A percentile compares a stretch with the other conserved stretches of the same genome.
Evolutionary conservation across 1,284 basidiomycete genomes (phyloP).

Genomic region (Ceratobasidium sp.): DNA sequence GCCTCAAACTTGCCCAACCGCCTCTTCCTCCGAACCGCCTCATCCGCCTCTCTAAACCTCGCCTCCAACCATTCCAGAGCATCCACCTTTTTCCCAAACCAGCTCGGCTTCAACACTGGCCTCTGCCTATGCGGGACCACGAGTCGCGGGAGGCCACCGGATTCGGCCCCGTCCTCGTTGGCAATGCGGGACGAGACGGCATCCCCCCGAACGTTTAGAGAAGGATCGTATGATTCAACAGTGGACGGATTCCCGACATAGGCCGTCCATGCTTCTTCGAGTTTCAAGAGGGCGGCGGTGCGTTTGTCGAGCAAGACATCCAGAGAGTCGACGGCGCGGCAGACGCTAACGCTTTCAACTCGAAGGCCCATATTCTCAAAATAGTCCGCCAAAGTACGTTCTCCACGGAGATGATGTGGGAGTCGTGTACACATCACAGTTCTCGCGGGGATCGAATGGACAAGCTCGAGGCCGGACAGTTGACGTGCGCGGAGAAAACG

Average conservation of each 20-base stretch:
- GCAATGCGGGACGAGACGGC: conserved; percentile 65
- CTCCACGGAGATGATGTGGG: conserved; percentile 85
- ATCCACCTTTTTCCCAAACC: conserved; percentile 76
- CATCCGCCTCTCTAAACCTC: conserved; percentile 83
- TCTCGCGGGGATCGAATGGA: conserved; percentile 92
- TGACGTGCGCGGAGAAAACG: conserved; percentile 93
- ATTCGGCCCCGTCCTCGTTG: conserved; percentile 59
- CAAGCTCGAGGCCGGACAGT: conserved; percentile 92
- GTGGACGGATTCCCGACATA: conserved; percentile 95
- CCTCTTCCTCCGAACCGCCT: conserved; percentile 77
- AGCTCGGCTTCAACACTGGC: conserved; percentile 79
- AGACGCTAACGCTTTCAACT: conserved; percentile 92
- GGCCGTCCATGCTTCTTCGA: conserved; percentile 88
- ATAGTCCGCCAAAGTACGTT: conserved; percentile 90
- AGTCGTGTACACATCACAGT: conserved; percentile 91
- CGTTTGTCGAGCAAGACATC: conserved; percentile 80
- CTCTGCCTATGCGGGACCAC: conserved; percentile 80
- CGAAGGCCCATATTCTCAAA: conserved; percentile 86
- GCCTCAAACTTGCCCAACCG: conserved; percentile 79
- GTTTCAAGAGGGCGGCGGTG: conserved; percentile 79
- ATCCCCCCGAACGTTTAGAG: conserved; percentile 62
- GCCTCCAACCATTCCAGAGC: conserved; percentile 87
- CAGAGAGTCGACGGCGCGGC: conserved; percentile 83
- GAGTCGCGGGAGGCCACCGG: conserved; percentile 58
- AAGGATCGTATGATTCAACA: conserved; percentile 79